Evolutionary conservation across 139 green algal genomes (phyloP), one percentile per base, ranked within the genome.

Genomic region (Yamagishiella unicocca): DNA sequence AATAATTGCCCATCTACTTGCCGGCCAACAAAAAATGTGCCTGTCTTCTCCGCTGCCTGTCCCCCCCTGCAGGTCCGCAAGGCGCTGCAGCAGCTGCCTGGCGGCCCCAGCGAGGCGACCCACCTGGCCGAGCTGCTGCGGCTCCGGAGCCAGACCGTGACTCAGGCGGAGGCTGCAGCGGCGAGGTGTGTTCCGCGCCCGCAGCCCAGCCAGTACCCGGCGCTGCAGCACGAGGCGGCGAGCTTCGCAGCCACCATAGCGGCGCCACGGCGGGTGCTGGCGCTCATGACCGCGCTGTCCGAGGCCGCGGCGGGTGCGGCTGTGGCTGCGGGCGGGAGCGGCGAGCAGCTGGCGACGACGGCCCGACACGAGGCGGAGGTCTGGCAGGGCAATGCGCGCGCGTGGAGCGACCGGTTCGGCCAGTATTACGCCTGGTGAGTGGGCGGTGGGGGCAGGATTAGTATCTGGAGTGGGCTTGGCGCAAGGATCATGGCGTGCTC

Each of bases 151-250:
- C 40, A 40, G 0, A 38, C 37, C 6, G n/a, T 78, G 53, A 37
- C 21, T 19, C 25, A 29, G 67, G 72, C 90, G 33, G 64, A 82
- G 29, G 53, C 53, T 0, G 72, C 82, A 22, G 73, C 93, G 1
- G 29, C 74, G 27, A 93, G 76, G 24, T 92, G 90, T 40, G 94
- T 98, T 38, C 93, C 94, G 1, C 93, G 97, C 2, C 97, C 97
- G 0, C 10, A 68, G 22, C 96, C 95, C 7, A 86, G 95, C 24
- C 92, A 94, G 58, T 99, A 98, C 83, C 24, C 87, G 0, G 67
- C 91, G 35, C 82, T 98, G 21, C 87, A 90, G 61, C 66, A 71
- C 10, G 92, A 96, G 31, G 92, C 94, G 4, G 43, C 71, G 25
- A 75, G 66, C 24, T 97, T 95, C 54, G 37, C 67, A 0, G 64